Evolutionary conservation across 2,329 filamentous ascomycete species (phyloP).

Genomic region (Xylariaceae sp.): DNA sequence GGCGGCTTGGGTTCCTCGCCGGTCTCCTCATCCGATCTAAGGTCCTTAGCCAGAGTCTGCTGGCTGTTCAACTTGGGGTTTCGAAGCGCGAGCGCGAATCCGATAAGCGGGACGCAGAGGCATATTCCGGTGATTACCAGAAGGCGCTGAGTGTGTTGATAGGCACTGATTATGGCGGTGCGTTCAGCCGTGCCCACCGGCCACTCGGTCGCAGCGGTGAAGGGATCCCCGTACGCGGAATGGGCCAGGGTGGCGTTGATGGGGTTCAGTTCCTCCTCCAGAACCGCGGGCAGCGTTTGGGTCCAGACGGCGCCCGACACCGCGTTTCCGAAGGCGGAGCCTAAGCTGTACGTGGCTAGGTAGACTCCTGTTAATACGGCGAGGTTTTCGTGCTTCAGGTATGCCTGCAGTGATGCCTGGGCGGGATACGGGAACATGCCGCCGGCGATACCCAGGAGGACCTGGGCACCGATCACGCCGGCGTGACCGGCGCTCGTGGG

Average conservation of each 20-base stretch:
- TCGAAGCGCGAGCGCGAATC: too few species aligned
- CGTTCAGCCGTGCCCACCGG: constrained; percentile 49
- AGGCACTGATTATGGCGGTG: constrained; percentile 46
- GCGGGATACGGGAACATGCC: constrained; percentile 61
- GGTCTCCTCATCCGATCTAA: too few species aligned
- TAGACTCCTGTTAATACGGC: constrained; percentile 67
- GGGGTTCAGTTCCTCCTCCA: constrained; percentile 39
- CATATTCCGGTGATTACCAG: constrained; percentile 53
- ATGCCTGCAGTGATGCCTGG: constrained; percentile 48
- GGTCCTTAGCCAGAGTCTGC: too few species aligned
- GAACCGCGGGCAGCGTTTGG: constrained; percentile 53
- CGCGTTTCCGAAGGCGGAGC: constrained; percentile 61
- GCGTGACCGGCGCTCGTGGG: constrained; percentile 43
- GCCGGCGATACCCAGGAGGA: constrained; percentile 64
- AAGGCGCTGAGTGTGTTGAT: constrained; percentile 50
- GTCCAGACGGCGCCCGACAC: constrained; percentile 67
- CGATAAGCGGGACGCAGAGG: constrained; percentile 40
- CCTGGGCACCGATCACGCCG: constrained; percentile 64
- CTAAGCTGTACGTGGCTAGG: constrained; percentile 65
- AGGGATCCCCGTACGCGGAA: constrained; percentile 41
- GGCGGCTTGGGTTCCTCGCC: too few species aligned
- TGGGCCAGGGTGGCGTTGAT: constrained; percentile 43
- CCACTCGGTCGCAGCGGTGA: constrained; percentile 39
- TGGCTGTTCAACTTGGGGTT: too few species aligned
- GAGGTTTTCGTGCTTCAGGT: constrained; percentile 53